Conservation (phyloP, 257 asterid genomes). For the Lavandula angustifolia region DNA sequence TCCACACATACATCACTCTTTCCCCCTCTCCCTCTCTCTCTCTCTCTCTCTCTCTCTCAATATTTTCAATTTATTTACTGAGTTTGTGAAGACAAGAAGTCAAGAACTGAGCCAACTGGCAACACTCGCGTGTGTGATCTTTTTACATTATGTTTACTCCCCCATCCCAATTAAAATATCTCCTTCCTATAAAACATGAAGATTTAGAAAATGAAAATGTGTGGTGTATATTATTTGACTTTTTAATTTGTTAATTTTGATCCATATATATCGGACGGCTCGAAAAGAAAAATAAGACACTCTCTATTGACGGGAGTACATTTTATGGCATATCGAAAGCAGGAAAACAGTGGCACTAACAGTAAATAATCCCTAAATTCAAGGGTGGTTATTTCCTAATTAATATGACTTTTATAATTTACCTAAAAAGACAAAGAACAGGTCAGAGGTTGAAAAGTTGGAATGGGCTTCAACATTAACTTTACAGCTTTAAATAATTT, state of each 20-base stretch:
- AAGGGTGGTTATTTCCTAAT: constrained; percentile 37
- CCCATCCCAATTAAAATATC: no score
- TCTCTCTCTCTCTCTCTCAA: neutral
- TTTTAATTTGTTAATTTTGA: no score
- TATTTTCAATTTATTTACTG: neutral
- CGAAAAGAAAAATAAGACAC: no score
- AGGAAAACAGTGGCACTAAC: constrained; percentile 38
- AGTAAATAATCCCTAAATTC: constrained; percentile 43
- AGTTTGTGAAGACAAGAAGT: neutral
- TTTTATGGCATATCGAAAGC: neutral
- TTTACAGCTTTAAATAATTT: constrained; percentile 70
- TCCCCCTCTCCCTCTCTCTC: neutral
- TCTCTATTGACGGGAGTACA: no score
- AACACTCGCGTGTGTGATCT: neutral
- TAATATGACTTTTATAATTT: constrained; percentile 44
- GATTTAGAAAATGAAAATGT: no score
- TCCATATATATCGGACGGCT: no score
- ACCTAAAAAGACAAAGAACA: constrained; percentile 72
- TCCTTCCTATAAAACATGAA: no score
- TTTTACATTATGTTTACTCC: no score
- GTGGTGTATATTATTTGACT: no score
- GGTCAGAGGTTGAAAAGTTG: constrained; percentile 65
- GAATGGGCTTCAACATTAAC: constrained; percentile 67
- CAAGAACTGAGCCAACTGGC: no score
- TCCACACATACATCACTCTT: neutral